Evolutionary conservation across 306 rosid species (phyloP).

Genomic region (Canavalia ensiformis): DNA sequence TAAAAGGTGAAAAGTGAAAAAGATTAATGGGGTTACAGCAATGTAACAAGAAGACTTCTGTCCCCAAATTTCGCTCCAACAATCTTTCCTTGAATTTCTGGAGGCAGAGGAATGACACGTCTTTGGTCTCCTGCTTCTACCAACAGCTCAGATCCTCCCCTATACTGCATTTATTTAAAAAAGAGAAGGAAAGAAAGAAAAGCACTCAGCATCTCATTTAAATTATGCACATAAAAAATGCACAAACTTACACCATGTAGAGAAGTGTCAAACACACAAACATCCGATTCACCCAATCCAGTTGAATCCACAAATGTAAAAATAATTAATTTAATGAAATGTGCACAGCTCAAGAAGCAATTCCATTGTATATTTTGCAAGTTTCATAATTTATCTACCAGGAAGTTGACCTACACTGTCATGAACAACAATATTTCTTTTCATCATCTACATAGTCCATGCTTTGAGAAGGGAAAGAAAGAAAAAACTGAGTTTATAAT

Average conservation of each 20-base stretch:
- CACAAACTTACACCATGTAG: conserved; percentile 12
- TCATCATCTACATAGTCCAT: conserved; percentile 20
- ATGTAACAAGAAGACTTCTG: conserved; percentile 79
- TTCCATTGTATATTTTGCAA: conserved; percentile 10
- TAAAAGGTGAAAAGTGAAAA: conserved; percentile 28
- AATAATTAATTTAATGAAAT: conserved; percentile 4
- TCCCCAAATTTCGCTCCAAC: conserved; percentile 90
- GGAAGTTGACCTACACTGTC: conserved; percentile 18
- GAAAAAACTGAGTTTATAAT: neutral
- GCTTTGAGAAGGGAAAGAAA: neutral
- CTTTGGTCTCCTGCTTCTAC: conserved; percentile 99
- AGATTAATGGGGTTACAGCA: conserved; percentile 52
- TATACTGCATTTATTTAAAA: conserved; percentile 65
- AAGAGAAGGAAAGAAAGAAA: neutral
- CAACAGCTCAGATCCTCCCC: conserved; percentile 94
- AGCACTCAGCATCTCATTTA: conserved; percentile 29
- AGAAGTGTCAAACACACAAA: conserved; percentile 24
- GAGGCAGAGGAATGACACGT: conserved; percentile 84
- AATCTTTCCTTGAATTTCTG: conserved; percentile 87
- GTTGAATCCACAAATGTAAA: neutral
- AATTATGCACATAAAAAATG: conserved; percentile 34
- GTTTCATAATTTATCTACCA: conserved; percentile 18
- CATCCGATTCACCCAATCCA: conserved; percentile 8
- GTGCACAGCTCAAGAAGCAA: conserved; percentile 15
- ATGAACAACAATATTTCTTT: conserved; percentile 13